A percentile compares a stretch with the other conserved stretches of the same genome.
phyloP scores from a whole-genome alignment of 1,284 basidiomycete genomes.

The Chondrostereum purpureum region DNA sequence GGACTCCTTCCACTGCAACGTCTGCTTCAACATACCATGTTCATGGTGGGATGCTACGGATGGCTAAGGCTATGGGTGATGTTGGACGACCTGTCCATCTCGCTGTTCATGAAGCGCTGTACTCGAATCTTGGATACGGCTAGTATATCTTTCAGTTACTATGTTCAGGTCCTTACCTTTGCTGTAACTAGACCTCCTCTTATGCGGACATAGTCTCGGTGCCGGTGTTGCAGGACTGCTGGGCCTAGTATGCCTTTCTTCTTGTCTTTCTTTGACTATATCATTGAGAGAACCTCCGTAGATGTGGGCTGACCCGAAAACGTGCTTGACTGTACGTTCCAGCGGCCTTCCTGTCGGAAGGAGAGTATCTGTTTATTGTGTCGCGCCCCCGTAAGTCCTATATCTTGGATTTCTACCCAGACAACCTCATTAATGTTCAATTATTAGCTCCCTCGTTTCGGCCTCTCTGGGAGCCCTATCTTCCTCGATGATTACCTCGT shows the following conservation, averaged over 20 bases:
- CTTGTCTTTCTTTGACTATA: neutral
- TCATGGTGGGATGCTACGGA: constrained; percentile 74
- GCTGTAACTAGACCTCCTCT: constrained; percentile 51
- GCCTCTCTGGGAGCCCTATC: constrained; percentile 48
- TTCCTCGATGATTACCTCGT: constrained; percentile 61
- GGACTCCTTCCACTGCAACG: constrained; percentile 3
- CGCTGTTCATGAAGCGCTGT: constrained; percentile 65
- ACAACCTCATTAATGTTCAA: neutral
- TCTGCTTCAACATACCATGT: constrained; percentile 42
- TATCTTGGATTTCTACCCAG: constrained; percentile 6
- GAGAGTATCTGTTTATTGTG: constrained; percentile 69
- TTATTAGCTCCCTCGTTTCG: constrained; percentile 50
- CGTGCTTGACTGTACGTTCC: constrained; percentile 62
- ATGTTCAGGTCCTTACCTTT: neutral
- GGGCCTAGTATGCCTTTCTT: constrained; percentile 33
- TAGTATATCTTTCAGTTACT: constrained; percentile 11
- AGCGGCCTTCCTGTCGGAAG: constrained; percentile 67
- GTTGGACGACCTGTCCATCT: constrained; percentile 72
- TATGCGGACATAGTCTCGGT: constrained; percentile 81
- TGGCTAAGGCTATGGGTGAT: constrained; percentile 74
- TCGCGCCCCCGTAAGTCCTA: constrained; percentile 67
- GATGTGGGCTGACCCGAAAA: constrained; percentile 82
- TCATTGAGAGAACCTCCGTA: constrained; percentile 21
- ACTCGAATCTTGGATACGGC: constrained; percentile 68
- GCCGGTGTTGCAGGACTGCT: constrained; percentile 54